Conservation (phyloP, 2,329 filamentous ascomycete species). For the Geosmithia morbida region DNA sequence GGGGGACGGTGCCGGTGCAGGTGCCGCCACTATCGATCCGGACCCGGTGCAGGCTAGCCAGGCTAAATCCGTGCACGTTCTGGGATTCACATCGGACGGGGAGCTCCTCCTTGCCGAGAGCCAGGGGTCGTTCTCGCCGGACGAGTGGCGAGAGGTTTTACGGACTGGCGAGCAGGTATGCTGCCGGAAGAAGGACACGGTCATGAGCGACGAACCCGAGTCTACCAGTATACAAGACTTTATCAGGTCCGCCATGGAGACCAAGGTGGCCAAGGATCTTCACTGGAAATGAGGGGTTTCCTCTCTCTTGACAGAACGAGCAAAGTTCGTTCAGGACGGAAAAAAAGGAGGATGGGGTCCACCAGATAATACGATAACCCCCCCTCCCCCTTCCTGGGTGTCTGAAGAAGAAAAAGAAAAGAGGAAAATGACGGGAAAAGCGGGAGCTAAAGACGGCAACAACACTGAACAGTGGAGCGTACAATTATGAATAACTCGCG, state of each 20-base stretch:
- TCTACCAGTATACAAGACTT: constrained; percentile 41
- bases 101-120: constrained; percentile 69
- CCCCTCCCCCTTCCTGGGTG: too few relatives aligned
- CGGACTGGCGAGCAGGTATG: constrained; percentile 53
- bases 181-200: constrained; percentile 26
- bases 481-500: too few relatives aligned
- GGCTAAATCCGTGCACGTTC: constrained; percentile 63
- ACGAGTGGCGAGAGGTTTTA: constrained; percentile 61
- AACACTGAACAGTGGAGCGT: neutral
- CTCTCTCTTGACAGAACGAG: neutral
- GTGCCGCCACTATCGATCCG: constrained; percentile 41
- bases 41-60: constrained; percentile 44
- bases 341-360: neutral
- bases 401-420: too few relatives aligned
- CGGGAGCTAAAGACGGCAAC: neutral
- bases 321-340: neutral
- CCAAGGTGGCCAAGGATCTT: constrained; percentile 36
- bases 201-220: constrained; percentile 27
- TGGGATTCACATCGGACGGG: constrained; percentile 58
- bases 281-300: constrained; percentile 36
- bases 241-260: constrained; percentile 45
- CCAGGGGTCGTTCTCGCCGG: constrained; percentile 61
- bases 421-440: neutral
- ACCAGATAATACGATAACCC: neutral
- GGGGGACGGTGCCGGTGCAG: constrained; percentile 14